Conservation (phyloP, 257 asterid genomes). For the Ilex aquifolium region DNA sequence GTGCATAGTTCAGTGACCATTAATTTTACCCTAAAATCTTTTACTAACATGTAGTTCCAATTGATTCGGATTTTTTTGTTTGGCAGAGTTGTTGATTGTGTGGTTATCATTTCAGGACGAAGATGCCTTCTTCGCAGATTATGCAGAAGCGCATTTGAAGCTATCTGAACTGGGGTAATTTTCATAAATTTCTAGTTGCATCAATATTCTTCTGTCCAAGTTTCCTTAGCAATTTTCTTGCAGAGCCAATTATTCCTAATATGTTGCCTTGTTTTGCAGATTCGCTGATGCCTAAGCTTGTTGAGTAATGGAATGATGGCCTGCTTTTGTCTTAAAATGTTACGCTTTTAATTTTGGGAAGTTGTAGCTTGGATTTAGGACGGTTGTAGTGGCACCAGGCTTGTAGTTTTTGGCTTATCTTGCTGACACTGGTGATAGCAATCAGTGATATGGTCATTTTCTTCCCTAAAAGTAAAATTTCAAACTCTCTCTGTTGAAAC, state of each 20-base stretch:
- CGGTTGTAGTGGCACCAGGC: slow-evolving; percentile 3
- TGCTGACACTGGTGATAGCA: slow-evolving; percentile 12
- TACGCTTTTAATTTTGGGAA: slow-evolving; percentile 9
- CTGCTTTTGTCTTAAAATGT: slow-evolving; percentile 12
- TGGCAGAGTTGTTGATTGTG: background rate
- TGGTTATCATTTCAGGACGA: slow-evolving; percentile 41
- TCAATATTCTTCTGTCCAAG: background rate
- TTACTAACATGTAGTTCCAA: background rate
- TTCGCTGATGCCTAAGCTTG: slow-evolving; percentile 48
- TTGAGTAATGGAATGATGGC: slow-evolving; percentile 9
- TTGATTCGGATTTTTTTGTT: no score
- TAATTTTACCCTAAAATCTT: no score
- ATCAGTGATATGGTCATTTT: slow-evolving; percentile 12
- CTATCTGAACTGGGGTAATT: slow-evolving; percentile 82
- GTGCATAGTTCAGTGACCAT: no score
- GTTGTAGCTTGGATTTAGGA: slow-evolving; percentile 10
- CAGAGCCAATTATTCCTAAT: background rate
- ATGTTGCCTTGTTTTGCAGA: slow-evolving; percentile 27
- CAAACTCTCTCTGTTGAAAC: no score
- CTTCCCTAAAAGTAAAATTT: slow-evolving; percentile 1
- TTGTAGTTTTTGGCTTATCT: background rate
- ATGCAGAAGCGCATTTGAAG: slow-evolving; percentile 66
- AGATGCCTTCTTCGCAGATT: slow-evolving; percentile 79
- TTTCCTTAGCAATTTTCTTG: background rate
- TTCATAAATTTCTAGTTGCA: background rate